Conservation (phyloP, 441 rosid species). For the Adansonia grandidieri region DNA sequence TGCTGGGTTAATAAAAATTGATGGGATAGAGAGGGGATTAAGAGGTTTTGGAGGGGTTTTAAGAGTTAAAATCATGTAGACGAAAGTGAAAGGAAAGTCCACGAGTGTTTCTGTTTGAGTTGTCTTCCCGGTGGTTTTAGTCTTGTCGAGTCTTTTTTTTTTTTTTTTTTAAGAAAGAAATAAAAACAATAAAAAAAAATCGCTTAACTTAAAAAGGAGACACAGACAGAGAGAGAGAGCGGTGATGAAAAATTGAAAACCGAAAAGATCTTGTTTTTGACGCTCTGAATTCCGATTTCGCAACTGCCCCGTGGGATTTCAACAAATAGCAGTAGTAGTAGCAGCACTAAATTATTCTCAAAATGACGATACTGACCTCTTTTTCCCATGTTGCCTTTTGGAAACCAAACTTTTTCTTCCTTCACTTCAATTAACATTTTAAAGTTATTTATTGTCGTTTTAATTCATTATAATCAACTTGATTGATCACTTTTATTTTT, state of each 20-base stretch:
- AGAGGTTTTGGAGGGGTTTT: slow-evolving; percentile 29
- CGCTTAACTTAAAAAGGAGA: not conserved
- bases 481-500: not conserved
- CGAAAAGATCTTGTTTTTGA: not conserved
- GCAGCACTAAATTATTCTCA: no score
- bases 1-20: not conserved
- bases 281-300: not conserved
- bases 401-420: not conserved
- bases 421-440: no score
- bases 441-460: no score
- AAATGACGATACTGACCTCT: no score
- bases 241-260: no score
- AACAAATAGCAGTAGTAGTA: no score
- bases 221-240: not conserved
- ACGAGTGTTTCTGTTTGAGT: not conserved
- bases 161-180: not conserved
- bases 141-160: not conserved
- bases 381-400: not conserved
- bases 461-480: not conserved
- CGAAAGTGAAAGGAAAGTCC: not conserved
- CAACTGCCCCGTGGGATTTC: no score
- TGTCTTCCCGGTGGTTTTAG: not conserved
- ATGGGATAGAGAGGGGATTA: slow-evolving; percentile 4
- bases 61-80: not conserved
- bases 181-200: not conserved